Base-by-base conservation (phyloP, 1,139 yeast genomes). In the Yamadazyma epiphylla region DNA sequence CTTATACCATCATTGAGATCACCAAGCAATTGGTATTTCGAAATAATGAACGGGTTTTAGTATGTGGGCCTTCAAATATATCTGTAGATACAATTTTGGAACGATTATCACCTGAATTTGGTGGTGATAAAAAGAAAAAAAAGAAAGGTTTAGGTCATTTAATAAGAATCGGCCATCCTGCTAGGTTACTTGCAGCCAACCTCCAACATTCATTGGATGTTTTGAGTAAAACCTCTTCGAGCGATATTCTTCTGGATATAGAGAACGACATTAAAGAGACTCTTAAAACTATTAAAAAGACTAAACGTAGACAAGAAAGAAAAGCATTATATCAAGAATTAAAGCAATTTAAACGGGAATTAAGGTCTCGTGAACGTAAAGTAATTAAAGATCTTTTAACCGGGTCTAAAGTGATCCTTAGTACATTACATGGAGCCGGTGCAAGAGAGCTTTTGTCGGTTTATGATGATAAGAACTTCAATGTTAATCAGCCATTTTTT, bases 21-120 rank as follows among this genome's bases (percentile, higher is more conserved):
- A 80, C 88, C 24, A 74, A 83, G 29, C 96, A 89, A 49, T 60
- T 87, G 33, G 71, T 81, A 1, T 64, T 63, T 11, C 60, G 60
- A 10, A 51, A 53, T 21, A 77, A 79, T 6, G 80, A 83, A 42
- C 64, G 91, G 30, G 80, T 91, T 0, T 62, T 91, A 24, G 94
- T 91, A 0, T 89, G 97, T 59, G 97, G 96, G 0, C 95, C 97
- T 0, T 89, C 97, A 0, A 91, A 91, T 51, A 81, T 88, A n/a
- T 80, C 96, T 0, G 96, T 88, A 1, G 97, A 91, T 54, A 91
- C 95, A 0, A 84, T 91, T 19, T 58, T 88, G 29, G 97, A 89
- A 51, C 64, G 96, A 37, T 56, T 89, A 15, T 70, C 79, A n/a
- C 58, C 62, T 1, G 44, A 41, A 4, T 63, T 64, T 36, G 31